Evolutionary conservation across 306 rosid genomes (phyloP), one percentile per base, ranked within the genome.

Genomic region (Arachis stenosperma): DNA sequence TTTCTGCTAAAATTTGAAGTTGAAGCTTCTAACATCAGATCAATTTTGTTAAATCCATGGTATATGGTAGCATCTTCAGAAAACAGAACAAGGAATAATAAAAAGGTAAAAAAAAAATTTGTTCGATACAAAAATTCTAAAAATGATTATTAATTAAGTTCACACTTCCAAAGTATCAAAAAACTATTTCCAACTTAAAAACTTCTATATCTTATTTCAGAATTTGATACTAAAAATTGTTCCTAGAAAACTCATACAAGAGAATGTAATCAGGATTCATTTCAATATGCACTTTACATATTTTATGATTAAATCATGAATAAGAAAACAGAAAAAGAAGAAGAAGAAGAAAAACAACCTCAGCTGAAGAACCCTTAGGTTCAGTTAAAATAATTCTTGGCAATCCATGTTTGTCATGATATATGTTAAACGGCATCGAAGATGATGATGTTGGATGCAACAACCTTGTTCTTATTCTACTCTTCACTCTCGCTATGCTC

Each of bases 281-380:
- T 33, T 33, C 37, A 33, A 33, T 33, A 33, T 4, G 37, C 37
- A 33, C 0, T 33, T 33, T 33, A 33, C 37, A 33, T 33, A 33
- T 33, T 33, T 4, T 33, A 33, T 33, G 37, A 33, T 33, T 33
- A 2, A 33, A 33, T 33, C 4, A 33, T 33, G 37, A 33, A 4
- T 33, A 33, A 47, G n/a, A 47, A 10, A 47, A 47, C 4, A 47
- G 13, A 9, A 33, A 46, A 9, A 46, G 40, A 68, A 67, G 61
- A 50, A 71, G 11, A 52, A 52, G 27, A 52, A 51, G 12, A 57
- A 79, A 57, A 79, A 83, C 9, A 78, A 89, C 96, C 91, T 88
- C 91, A 1, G 82, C 90, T 30, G 93, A 86, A 55, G 93, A 84
- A 60, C 96, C 93, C 36, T 77, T 64, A 12, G 90, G 87, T 69